These are phyloP conservation scores for Dipteronia sinensis DNA, from an alignment of 345 rosid genomes.

Conservation along the genomic window DNA sequence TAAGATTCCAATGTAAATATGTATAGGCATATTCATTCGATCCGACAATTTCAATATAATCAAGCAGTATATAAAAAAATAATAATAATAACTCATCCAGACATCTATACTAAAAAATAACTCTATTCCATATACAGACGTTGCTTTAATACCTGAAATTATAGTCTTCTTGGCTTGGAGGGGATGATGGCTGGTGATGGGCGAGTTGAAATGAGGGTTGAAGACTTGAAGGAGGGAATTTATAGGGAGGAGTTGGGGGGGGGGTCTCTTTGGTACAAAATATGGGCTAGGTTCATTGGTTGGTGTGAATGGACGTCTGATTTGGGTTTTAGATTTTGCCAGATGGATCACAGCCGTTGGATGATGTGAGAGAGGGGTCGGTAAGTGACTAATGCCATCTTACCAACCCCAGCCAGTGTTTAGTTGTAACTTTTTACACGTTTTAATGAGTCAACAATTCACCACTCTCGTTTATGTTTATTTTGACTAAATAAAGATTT, in stretches of 20 bases:
- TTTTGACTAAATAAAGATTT: background rate
- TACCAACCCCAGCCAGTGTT: constrained; percentile 19
- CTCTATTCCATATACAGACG: no score
- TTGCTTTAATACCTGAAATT: background rate
- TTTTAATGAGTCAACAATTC: no score
- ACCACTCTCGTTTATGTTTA: no score
- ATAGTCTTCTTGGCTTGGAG: no score
- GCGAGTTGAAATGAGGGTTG: background rate
- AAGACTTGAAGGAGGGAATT: background rate
- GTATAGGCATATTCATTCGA: no score
- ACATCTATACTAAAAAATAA: no score
- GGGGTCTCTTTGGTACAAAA: background rate
- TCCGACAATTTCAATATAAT: no score
- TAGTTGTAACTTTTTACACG: background rate
- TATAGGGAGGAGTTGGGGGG: background rate
- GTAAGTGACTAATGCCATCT: constrained; percentile 14
- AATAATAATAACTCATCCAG: no score
- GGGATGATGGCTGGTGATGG: background rate
- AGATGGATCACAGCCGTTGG: constrained; percentile 5
- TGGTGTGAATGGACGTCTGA: no score
- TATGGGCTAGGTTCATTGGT: constrained; percentile 22
- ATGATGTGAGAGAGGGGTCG: background rate
- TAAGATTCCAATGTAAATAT: no score
- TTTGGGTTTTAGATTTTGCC: background rate
- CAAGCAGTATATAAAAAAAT: no score